Evolutionary conservation across 1,139 yeast species (phyloP), one percentile per base, ranked within the genome.

Genomic region (Pichia sp.): DNA sequence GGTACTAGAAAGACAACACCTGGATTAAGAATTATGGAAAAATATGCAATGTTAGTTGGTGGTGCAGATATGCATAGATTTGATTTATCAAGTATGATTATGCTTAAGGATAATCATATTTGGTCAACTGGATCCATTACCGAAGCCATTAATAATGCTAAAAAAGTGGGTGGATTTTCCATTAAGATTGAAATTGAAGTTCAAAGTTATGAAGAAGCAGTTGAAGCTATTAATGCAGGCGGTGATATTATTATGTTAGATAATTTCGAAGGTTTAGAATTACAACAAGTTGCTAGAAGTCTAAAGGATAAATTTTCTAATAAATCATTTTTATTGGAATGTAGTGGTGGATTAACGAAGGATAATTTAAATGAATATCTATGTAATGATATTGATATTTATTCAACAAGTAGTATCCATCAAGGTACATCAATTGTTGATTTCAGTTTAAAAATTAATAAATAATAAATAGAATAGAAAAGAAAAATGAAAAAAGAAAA

Each of bases 1-100:
- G 98, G 98, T n/a, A 91, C 98, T 1, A 80, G 98, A 64, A 91
- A 91, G 69, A 91, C 97, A n/a, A 91, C 98, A 0, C 98, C 98
- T 0, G 98, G 98, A 0, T 77, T 91, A 59, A 79, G 98, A 62
- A 74, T 83, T 44, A 72, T 91, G 53, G 98, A 93, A 65, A 91
- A 91, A 67, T 91, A 91, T 69, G 85, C 96, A 42, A 91, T 91
- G 98, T 72, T 89, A 42, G 95, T 91, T 14, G 98, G 97, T 29
- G 97, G 97, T 10, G 88, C 89, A 53, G 98, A 91, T 66, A 80
- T 95, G 54, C 98, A 91, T 68, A 76, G 98, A 57, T 89, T 88
- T 63, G 98, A 91, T 67, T 77, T 91, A 58, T 85, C 95, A 49
- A 80, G 95, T 5, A 91, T 91, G 98, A 95, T 91, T 5, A 91